These are phyloP conservation scores for Macadamia integrifolia DNA, from an alignment of 164 flowering plant species.

Conservation along the genomic window DNA sequence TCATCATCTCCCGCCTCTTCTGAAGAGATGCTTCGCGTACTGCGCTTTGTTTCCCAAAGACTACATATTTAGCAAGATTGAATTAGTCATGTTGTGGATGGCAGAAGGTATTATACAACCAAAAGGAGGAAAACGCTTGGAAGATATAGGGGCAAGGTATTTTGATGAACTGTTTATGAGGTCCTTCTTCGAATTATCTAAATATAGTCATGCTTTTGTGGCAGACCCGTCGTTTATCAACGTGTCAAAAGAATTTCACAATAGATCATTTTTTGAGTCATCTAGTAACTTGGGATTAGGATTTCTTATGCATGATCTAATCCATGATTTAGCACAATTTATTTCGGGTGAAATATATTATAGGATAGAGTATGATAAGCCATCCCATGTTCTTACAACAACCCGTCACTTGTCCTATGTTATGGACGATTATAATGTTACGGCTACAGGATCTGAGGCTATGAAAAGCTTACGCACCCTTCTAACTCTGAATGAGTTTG, in stretches of 20 bases:
- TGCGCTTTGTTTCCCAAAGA: slow-evolving; percentile 23
- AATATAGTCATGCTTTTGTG: no score
- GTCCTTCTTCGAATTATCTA: slow-evolving; percentile 20
- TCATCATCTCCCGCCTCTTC: slow-evolving; percentile 16
- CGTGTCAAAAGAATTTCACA: no score
- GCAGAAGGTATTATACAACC: slow-evolving; percentile 22
- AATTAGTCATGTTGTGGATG: slow-evolving; percentile 23
- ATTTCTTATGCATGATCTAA: slow-evolving; percentile 32
- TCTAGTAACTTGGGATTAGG: no score
- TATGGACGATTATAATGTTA: not conserved
- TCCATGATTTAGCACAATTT: slow-evolving; percentile 27
- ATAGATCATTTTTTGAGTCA: no score
- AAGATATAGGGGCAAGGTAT: slow-evolving; percentile 21
- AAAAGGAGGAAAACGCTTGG: slow-evolving; percentile 5
- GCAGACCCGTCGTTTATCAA: no score
- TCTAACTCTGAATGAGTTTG: no score
- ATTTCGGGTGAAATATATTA: slow-evolving; percentile 15
- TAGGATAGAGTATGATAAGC: slow-evolving; percentile 1
- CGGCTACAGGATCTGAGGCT: not conserved
- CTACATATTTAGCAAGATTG: slow-evolving; percentile 6
- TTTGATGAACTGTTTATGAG: slow-evolving; percentile 20
- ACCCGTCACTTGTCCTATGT: slow-evolving; percentile 13
- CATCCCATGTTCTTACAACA: slow-evolving; percentile 2
- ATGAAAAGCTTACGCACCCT: slow-evolving; percentile 22
- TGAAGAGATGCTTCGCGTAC: slow-evolving; percentile 29